Evolutionary conservation across 352 stramenopile genomes (phyloP).

Genomic region (Pythium oligandrum): DNA sequence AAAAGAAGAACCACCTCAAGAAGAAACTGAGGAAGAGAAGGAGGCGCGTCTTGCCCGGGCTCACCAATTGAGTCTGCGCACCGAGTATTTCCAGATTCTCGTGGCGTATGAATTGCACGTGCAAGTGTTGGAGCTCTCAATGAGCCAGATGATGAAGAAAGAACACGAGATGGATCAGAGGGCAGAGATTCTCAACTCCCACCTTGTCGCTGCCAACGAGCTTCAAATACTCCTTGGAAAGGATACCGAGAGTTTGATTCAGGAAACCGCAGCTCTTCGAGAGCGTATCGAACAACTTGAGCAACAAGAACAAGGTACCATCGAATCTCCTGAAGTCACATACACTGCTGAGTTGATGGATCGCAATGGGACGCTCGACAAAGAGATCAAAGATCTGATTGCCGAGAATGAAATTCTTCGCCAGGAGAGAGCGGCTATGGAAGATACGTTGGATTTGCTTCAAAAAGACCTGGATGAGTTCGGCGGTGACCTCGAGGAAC

Average conservation of each 20-base stretch:
- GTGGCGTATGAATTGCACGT: slow-evolving; percentile 73
- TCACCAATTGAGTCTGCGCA: slow-evolving; percentile 59
- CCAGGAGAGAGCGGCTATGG: slow-evolving; percentile 35
- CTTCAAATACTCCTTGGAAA: slow-evolving; percentile 45
- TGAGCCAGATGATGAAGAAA: slow-evolving; percentile 39
- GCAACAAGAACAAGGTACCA: slow-evolving; percentile 42
- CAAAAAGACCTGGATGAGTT: slow-evolving; percentile 67
- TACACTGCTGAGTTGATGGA: slow-evolving; percentile 49
- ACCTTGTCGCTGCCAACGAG: slow-evolving; percentile 42
- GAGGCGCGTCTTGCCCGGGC: slow-evolving; percentile 49
- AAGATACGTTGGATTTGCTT: slow-evolving; percentile 49
- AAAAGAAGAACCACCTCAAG: slow-evolving; percentile 44
- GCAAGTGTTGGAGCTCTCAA: slow-evolving; percentile 68
- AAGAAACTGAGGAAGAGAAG: slow-evolving; percentile 72
- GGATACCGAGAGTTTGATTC: slow-evolving; percentile 48
- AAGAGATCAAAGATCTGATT: slow-evolving; percentile 69
- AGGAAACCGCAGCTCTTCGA: slow-evolving; percentile 47
- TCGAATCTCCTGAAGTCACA: slow-evolving; percentile 61
- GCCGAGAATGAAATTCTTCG: slow-evolving; percentile 67
- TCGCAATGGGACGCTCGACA: slow-evolving; percentile 50
- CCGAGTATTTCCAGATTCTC: slow-evolving; percentile 73
- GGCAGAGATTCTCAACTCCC: slow-evolving; percentile 37
- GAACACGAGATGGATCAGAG: slow-evolving; percentile 53
- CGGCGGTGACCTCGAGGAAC: slow-evolving; percentile 46
- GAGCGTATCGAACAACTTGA: slow-evolving; percentile 60